Evolutionary conservation across 2,329 filamentous ascomycete species (phyloP).

Genomic region (Fusarium avenaceum): DNA sequence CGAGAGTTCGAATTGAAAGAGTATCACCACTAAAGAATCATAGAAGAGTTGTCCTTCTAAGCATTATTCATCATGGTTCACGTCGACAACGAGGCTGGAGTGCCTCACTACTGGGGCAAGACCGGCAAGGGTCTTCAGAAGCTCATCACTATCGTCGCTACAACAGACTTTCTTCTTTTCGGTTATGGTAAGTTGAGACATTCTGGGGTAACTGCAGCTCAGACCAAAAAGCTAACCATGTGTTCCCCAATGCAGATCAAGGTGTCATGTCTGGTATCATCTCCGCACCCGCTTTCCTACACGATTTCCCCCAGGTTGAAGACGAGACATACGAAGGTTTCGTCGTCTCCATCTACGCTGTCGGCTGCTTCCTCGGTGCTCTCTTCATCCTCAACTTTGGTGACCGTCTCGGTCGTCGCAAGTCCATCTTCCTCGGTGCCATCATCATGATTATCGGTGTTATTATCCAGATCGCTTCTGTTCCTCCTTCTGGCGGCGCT

Average conservation of each 20-base stretch:
- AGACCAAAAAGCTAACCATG: neutral
- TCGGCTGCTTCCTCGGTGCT: slow-evolving; percentile 67
- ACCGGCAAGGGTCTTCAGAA: slow-evolving; percentile 35
- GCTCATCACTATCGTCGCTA: slow-evolving; percentile 39
- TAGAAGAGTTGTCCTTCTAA: slow-evolving; percentile 11
- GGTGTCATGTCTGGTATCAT: slow-evolving; percentile 69
- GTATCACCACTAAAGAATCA: neutral
- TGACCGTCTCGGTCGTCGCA: slow-evolving; percentile 64
- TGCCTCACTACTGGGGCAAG: slow-evolving; percentile 41
- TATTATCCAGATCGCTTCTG: slow-evolving; percentile 66
- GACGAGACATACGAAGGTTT: slow-evolving; percentile 62
- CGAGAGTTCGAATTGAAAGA: neutral
- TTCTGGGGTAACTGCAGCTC: slow-evolving; percentile 39
- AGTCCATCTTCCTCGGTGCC: slow-evolving; percentile 69
- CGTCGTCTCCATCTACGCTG: slow-evolving; percentile 64
- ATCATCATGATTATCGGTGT: slow-evolving; percentile 72
- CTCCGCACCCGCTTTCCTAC: slow-evolving; percentile 62
- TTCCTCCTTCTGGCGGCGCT: slow-evolving; percentile 51
- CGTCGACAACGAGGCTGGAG: slow-evolving; percentile 35
- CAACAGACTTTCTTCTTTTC: slow-evolving; percentile 38
- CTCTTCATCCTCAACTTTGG: slow-evolving; percentile 66
- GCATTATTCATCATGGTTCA: slow-evolving; percentile 36
- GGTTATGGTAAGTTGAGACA: slow-evolving; percentile 26
- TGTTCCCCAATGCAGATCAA: slow-evolving; percentile 57
- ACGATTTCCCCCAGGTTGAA: slow-evolving; percentile 60